Base-by-base conservation (phyloP, 2,329 filamentous ascomycete genomes). In the Claviceps monticola region DNA sequence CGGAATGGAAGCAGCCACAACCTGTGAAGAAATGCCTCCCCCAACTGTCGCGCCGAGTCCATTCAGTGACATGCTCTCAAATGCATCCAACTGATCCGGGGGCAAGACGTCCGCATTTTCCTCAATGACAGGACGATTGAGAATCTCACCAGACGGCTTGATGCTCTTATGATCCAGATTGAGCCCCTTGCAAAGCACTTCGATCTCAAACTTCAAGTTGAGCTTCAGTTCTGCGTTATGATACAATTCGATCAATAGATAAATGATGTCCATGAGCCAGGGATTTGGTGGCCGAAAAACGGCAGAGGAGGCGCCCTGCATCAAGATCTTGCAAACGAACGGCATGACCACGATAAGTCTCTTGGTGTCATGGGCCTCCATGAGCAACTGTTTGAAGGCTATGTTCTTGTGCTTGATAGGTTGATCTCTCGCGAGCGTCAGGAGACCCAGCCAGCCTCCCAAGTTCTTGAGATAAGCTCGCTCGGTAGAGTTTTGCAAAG, bases 191-290 rank as follows among this genome's bases (percentile, higher is more conserved):
- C 90, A 98, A 23, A 98, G 76, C 26, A 98, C 90, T 67, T 98
- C 93, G 53, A 98, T 97, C 67, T 98, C 93, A 60, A 98, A 98
- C 61, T 97, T 98, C 49, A 95, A 82, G 59, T 97, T 97, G 39
- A 98, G 78, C 66, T 97, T 97, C 52, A 98, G 73, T 60, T 96
- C 91, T 14, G 88, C 88, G 61, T 86, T 86, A 62, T 95, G 85
- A 62, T 98, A 98, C 4, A 98, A 76, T 63, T 98, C 94, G 60
- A 95, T 87, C 38, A 98, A 76, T 7, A 97, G 74, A 56, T 87
- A 80, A 51, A 98, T 81, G 51, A 98, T 93, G 61, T 98, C 93
- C 86, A 96, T 95, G 45, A 96, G 68, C 93, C 93, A 98, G 1
- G 93, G 93, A 60, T 98, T 98, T 1, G 93, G 93, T 11, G 91